Conservation (phyloP, 2,329 filamentous ascomycete species). For the Diaporthe ilicicola region DNA sequence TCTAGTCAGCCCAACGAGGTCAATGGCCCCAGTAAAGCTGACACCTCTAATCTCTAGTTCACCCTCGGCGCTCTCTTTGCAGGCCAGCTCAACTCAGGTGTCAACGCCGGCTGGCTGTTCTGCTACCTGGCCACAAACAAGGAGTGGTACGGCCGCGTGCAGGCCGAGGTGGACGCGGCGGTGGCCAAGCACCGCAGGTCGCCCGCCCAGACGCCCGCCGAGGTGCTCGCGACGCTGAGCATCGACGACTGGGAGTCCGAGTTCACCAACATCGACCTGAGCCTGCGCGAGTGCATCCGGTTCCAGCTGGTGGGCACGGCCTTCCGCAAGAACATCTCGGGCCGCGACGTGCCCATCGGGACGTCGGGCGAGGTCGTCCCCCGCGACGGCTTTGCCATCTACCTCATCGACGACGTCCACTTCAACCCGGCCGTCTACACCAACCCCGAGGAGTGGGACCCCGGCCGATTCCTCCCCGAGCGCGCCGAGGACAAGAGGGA, state of each 20-base stretch:
- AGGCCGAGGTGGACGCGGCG: slow-evolving; percentile 55
- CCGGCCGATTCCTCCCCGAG: slow-evolving; percentile 54
- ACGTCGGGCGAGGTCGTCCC: slow-evolving; percentile 59
- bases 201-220: slow-evolving; percentile 41
- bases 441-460: slow-evolving; percentile 59
- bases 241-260: slow-evolving; percentile 64
- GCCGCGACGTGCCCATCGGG: slow-evolving; percentile 51
- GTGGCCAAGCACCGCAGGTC: slow-evolving; percentile 51
- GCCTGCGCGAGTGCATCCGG: slow-evolving; percentile 62
- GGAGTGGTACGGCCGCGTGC: slow-evolving; percentile 54
- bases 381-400: slow-evolving; percentile 53
- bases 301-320: slow-evolving; percentile 55
- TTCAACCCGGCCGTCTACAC: slow-evolving; percentile 57
- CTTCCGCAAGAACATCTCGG: slow-evolving; percentile 61
- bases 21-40: neutral
- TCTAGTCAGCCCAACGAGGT: slow-evolving; percentile 11
- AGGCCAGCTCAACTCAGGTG: slow-evolving; percentile 64
- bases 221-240: slow-evolving; percentile 53
- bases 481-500: slow-evolving; percentile 53
- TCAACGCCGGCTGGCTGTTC: slow-evolving; percentile 63
- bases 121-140: slow-evolving; percentile 56
- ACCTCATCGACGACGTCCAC: slow-evolving; percentile 57
- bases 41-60: slow-evolving; percentile 45
- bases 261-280: slow-evolving; percentile 61
- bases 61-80: slow-evolving; percentile 63